Evolutionary conservation across 768 basidiomycete genomes (phyloP).

Genomic region (Calvatia gigantea): DNA sequence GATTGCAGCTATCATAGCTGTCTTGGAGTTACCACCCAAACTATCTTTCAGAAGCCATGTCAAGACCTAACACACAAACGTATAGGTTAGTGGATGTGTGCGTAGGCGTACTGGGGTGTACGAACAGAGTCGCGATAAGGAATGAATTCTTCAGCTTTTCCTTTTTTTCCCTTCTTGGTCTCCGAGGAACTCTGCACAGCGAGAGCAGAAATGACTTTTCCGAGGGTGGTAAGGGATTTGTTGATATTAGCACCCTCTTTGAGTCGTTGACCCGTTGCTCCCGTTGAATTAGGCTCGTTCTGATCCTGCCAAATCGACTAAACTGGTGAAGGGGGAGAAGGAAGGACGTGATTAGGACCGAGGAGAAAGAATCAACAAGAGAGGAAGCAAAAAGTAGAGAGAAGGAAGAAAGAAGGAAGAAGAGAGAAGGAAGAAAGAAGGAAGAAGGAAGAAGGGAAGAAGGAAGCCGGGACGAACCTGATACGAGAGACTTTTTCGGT

Average conservation of each 20-base stretch:
- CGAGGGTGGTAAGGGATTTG: slow-evolving; percentile 95
- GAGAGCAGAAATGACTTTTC: slow-evolving; percentile 94
- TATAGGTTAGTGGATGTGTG: neutral
- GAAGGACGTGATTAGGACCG: slow-evolving; percentile 1
- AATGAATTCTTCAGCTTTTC: slow-evolving; percentile 87
- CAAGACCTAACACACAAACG: slow-evolving; percentile 58
- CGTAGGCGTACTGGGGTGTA: slow-evolving; percentile 15
- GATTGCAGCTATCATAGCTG: slow-evolving; percentile 99
- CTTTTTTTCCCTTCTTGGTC: slow-evolving; percentile 85
- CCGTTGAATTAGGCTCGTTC: slow-evolving; percentile 97
- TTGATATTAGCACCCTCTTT: slow-evolving; percentile 99
- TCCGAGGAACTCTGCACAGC: slow-evolving; percentile 65
- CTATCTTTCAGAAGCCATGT: slow-evolving; percentile 99
- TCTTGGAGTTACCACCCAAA: slow-evolving; percentile 95
- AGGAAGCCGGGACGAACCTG: slow-evolving; percentile 45
- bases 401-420: slow-evolving; percentile 9
- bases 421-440: neutral
- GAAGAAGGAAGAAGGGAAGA: neutral
- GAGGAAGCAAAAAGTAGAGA: neutral
- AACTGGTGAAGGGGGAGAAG: slow-evolving; percentile 34
- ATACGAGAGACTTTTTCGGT: slow-evolving; percentile 99
- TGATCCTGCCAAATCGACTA: slow-evolving; percentile 96
- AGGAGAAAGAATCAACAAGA: slow-evolving; percentile 7
- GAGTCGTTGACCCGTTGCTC: slow-evolving; percentile 91
- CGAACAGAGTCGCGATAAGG: slow-evolving; percentile 96